Percentiles rank a stretch among this genome's conserved stretches.
Evolutionary conservation across 2,329 filamentous ascomycete genomes (phyloP).

Genomic region (Salinomyces thailandicus): DNA sequence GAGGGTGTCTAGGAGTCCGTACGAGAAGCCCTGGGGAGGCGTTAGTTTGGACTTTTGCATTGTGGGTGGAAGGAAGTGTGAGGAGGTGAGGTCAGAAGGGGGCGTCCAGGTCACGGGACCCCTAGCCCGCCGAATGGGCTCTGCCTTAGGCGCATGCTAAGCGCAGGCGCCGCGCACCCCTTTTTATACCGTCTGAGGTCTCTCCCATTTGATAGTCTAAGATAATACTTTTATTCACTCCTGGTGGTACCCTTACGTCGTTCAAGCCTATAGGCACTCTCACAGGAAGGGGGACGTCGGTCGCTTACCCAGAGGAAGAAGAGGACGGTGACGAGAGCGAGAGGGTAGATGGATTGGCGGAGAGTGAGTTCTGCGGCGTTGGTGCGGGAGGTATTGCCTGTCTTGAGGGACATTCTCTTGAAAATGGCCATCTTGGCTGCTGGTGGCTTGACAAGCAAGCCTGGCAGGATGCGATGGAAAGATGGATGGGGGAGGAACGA

Average conservation of each 20-base stretch:
- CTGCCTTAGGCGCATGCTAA: too few relatives aligned
- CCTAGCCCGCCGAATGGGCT: too few relatives aligned
- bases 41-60: background rate
- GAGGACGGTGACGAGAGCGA: conserved; percentile 54
- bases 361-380: conserved; percentile 53
- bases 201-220: too few relatives aligned
- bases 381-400: conserved; percentile 37
- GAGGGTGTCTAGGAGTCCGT: conserved; percentile 45
- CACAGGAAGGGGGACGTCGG: background rate
- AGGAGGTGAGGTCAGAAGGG: background rate
- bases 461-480: background rate
- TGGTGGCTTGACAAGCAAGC: background rate
- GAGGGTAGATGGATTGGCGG: conserved; percentile 55
- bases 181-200: too few relatives aligned
- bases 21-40: conserved; percentile 38
- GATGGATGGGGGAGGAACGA: background rate
- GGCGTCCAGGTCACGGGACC: too few relatives aligned
- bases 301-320: conserved; percentile 52
- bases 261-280: too few relatives aligned
- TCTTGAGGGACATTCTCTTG: conserved; percentile 13
- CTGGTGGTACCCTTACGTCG: too few relatives aligned
- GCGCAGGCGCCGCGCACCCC: too few relatives aligned
- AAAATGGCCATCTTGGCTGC: conserved; percentile 6
- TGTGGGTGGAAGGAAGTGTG: background rate
- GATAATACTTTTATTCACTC: too few relatives aligned